Evolutionary conservation across 805 yeast genomes (phyloP), one percentile per base, ranked within the genome.

Genomic region (Yamadazyma akitaensis): DNA sequence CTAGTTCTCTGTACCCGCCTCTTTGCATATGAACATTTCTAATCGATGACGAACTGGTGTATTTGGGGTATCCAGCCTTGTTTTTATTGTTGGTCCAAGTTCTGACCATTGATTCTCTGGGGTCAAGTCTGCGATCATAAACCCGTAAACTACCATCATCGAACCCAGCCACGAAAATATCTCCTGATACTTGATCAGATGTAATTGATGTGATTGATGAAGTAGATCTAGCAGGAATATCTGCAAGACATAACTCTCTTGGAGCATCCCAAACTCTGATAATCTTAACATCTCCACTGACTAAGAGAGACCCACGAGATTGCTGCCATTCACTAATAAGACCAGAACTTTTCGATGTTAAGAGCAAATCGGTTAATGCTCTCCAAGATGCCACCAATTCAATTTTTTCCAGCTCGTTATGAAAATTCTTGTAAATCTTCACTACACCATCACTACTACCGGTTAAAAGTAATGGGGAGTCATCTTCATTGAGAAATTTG

Each of bases 261-360:
- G 96, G 94, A 0, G 98, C 98, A 67, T 94, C 98, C 99, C 99
- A 94, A 1, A 91, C 74, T 47, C 96, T 73, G 46, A 94, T 88
- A 19, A 90, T 83, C 57, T 91, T 88, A 8, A 88, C 96, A 69
- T 94, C 98, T 39, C 99, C 99, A 35, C 96, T 90, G 1, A 88
- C 96, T 44, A 92, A 70, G 33, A 94, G 70, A 0, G 96, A 81
- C 0, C 99, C 99, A 50, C 97, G 73, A 38, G 94, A 85, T 60
- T 94, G 99, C 63, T 92, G 98, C 99, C 99, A 94, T 55, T 94
- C 98, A 10, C 91, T 81, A 16, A 89, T 77, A 43, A 92, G 69
- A 3, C 97, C 97, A 13, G 88, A 81, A 24, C 90, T 84, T 57
- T 88, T 77, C 21, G 92, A 87, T 0, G 96, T 84, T 21, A 89